These are phyloP conservation scores for Tetrahymena elliotti DNA, from an alignment of 73 alveolate genomes.

Conservation along the genomic window DNA sequence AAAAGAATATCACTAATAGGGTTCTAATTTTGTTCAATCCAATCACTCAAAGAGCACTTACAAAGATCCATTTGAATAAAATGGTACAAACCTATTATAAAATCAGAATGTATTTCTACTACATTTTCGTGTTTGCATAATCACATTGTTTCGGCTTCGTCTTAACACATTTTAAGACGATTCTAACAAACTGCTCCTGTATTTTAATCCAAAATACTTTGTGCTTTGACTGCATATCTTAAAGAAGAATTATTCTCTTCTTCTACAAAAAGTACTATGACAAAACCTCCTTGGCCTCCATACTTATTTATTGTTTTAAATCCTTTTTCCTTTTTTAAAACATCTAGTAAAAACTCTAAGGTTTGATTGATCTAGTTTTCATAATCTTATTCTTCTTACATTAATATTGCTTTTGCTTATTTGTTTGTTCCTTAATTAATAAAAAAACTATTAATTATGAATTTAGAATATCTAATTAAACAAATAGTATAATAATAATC, in stretches of 20 bases:
- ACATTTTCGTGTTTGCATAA: neutral
- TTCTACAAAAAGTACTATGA: neutral
- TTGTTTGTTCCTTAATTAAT: too few species aligned
- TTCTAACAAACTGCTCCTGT: neutral
- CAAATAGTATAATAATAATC: too few species aligned
- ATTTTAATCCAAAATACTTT: neutral
- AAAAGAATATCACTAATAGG: neutral
- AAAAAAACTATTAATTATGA: too few species aligned
- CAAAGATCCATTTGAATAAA: neutral
- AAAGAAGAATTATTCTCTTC: neutral
- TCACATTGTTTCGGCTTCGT: neutral
- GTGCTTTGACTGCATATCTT: neutral
- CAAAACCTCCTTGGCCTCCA: neutral
- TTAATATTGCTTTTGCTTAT: too few species aligned
- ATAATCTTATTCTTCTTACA: too few species aligned
- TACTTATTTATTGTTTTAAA: neutral
- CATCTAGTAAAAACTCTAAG: neutral
- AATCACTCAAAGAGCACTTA: neutral
- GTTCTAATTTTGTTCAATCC: neutral
- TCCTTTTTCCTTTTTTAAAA: neutral
- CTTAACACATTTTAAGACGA: neutral
- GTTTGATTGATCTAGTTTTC: too few species aligned
- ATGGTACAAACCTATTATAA: neutral
- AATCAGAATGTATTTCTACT: neutral
- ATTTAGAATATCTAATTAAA: too few species aligned